Conservation (phyloP, 2,329 filamentous ascomycete species). For the Colletotrichum sp. region DNA sequence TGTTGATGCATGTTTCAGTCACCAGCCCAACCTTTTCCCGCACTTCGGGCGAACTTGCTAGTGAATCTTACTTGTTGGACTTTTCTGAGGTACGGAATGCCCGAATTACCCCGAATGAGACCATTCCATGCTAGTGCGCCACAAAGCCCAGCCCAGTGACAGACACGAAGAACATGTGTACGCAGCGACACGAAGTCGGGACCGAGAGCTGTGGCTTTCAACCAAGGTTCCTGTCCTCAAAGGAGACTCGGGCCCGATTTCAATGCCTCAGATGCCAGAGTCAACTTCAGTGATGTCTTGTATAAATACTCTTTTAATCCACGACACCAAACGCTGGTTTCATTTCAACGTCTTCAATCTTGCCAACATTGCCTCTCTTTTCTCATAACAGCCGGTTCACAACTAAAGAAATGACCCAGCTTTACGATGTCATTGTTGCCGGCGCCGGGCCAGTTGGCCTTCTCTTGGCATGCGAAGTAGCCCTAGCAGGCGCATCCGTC, state of each 20-base stretch:
- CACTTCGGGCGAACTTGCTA: neutral
- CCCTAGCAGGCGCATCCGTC: constrained; percentile 33
- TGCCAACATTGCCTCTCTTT: neutral
- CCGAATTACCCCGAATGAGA: neutral
- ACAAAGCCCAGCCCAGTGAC: neutral
- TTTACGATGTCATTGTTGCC: constrained; percentile 38
- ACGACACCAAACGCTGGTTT: neutral
- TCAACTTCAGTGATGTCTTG: neutral
- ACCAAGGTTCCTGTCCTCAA: neutral
- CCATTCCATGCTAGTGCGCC: neutral
- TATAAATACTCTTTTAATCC: neutral
- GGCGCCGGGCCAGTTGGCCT: constrained; percentile 41
- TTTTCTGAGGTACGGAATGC: neutral
- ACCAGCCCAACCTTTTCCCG: neutral
- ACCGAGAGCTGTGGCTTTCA: neutral
- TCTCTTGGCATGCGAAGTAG: constrained; percentile 40
- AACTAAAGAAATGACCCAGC: neutral
- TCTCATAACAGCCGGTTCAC: neutral
- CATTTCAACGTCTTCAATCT: neutral
- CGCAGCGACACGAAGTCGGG: neutral
- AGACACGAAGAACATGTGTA: neutral
- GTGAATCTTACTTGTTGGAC: neutral
- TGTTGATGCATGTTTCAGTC: neutral
- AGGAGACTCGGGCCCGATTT: neutral
- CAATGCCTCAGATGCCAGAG: neutral